phyloP scores from a whole-genome alignment of 192 early-diverging fungal species.

The Borealophlyctis nickersoniae region DNA sequence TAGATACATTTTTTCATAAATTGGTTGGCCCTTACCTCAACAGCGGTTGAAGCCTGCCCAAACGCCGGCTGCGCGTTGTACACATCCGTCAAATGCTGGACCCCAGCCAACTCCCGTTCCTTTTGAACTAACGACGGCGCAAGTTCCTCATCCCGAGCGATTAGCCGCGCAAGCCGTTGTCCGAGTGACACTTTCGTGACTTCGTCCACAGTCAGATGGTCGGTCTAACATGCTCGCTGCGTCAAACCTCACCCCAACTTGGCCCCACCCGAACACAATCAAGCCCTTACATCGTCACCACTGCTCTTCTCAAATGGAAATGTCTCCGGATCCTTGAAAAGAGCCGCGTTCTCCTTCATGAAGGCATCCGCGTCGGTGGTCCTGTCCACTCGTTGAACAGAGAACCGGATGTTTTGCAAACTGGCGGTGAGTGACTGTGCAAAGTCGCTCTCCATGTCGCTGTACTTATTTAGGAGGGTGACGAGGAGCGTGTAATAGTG shows the following conservation, averaged over 20 bases:
- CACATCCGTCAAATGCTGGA: constrained; percentile 29
- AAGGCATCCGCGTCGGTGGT: constrained; percentile 31
- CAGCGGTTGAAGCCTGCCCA: constrained; percentile 27
- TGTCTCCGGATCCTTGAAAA: constrained; percentile 31
- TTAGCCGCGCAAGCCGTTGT: constrained; percentile 34
- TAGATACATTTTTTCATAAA: neutral
- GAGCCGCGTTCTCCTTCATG: constrained; percentile 24
- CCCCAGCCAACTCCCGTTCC: constrained; percentile 34
- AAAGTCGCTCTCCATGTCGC: constrained; percentile 25
- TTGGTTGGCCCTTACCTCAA: constrained; percentile 30
- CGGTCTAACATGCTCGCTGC: neutral
- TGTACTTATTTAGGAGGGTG: constrained; percentile 26
- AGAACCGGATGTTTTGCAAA: constrained; percentile 13
- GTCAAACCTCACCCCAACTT: neutral
- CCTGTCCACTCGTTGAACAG: constrained; percentile 18
- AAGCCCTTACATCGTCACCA: constrained; percentile 34
- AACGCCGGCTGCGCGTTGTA: constrained; percentile 37
- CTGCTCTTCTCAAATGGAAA: constrained; percentile 32
- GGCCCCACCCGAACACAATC: neutral
- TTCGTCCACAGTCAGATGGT: constrained; percentile 39
- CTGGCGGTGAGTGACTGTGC: constrained; percentile 18
- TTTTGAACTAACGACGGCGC: constrained; percentile 17
- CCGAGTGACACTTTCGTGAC: constrained; percentile 42
- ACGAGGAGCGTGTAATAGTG: constrained; percentile 27
- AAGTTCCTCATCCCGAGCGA: constrained; percentile 29